Evolutionary conservation across 2,329 filamentous ascomycete species (phyloP).

Genomic region (Fusarium sublunatum): DNA sequence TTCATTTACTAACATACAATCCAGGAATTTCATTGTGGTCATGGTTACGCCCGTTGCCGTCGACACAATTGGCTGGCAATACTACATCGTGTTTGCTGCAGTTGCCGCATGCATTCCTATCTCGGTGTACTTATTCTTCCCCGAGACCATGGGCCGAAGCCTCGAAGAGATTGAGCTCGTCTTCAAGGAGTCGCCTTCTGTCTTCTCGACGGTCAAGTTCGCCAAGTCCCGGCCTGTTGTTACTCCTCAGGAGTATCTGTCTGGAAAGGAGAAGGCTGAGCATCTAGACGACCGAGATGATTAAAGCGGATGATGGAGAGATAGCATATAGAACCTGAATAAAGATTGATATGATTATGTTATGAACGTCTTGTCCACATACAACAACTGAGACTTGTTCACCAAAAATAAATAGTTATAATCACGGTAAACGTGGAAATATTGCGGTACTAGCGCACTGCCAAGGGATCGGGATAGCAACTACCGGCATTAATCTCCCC

Average conservation of each 20-base stretch:
- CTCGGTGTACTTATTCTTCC: slow-evolving; percentile 52
- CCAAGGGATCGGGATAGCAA: no score
- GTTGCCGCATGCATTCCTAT: slow-evolving; percentile 59
- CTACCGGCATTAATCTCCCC: no score
- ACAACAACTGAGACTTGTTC: no score
- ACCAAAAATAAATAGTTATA: no score
- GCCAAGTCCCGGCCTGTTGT: slow-evolving; percentile 28
- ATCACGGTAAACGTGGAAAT: no score
- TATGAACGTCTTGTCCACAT: no score
- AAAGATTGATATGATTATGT: no score
- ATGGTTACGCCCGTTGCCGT: slow-evolving; percentile 74
- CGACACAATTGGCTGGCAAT: slow-evolving; percentile 65
- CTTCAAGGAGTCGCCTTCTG: slow-evolving; percentile 38
- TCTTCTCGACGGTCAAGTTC: slow-evolving; percentile 33
- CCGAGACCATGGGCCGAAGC: slow-evolving; percentile 52
- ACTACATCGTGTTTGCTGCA: slow-evolving; percentile 57
- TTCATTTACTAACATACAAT: slow-evolving; percentile 15
- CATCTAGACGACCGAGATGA: slow-evolving; percentile 22
- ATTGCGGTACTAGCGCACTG: no score
- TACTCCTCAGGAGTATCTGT: slow-evolving; percentile 26
- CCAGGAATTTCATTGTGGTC: slow-evolving; percentile 60
- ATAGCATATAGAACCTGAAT: no score
- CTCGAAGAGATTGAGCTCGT: slow-evolving; percentile 48
- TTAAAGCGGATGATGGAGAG: no score
- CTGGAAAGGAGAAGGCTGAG: slow-evolving; percentile 25